Evolutionary conservation across 345 rosid genomes (phyloP), one percentile per base, ranked within the genome.

Genomic region (Linum lewisii): DNA sequence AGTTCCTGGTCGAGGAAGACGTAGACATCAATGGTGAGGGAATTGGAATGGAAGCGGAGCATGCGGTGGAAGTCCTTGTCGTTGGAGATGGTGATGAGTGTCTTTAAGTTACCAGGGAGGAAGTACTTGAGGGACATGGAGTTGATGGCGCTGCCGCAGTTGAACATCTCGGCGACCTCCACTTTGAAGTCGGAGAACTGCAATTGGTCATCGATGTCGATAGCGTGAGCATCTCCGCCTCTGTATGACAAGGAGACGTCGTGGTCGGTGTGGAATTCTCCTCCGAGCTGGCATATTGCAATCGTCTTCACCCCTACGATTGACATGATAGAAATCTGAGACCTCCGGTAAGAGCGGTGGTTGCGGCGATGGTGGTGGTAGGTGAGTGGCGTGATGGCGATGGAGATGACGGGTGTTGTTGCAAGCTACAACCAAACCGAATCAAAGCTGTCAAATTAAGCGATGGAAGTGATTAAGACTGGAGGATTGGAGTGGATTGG

Each of bases 81-180:
- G 36, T 71, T 82, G 54, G 92, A 82, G 72, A 85, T 59, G 38
- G 90, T 80, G 72, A 88, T 92, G 38, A 92, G 85, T 0, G 93
- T 88, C 71, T 80, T 88, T 66, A 64, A 84, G 77, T 91, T 86
- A 54, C 88, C 85, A 0, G 98, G 98, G 51, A 91, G 95, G 53
- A 88, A 88, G 78, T 91, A 91, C 57, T 86, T 88, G 37, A 91
- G 72, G 57, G 76, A 79, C 69, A 91, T 81, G 5, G 73, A 56
- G 23, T 57, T 60, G 63, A 63, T 11, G 38, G 38, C 38, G 11
- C 47, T 19, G 51, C 66, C 69, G 53, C 72, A 79, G 60, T 60
- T 82, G 64, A 82, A 85, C 86, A 82, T 81, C 62, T 82, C 92
- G 5, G 86, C 83, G 21, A 79, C 80, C 69, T 85, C 88, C 25